Evolutionary conservation across 495 filamentous ascomycete species (phyloP), one percentile per base, ranked within the genome.

Genomic region (Penicillium coffeae): DNA sequence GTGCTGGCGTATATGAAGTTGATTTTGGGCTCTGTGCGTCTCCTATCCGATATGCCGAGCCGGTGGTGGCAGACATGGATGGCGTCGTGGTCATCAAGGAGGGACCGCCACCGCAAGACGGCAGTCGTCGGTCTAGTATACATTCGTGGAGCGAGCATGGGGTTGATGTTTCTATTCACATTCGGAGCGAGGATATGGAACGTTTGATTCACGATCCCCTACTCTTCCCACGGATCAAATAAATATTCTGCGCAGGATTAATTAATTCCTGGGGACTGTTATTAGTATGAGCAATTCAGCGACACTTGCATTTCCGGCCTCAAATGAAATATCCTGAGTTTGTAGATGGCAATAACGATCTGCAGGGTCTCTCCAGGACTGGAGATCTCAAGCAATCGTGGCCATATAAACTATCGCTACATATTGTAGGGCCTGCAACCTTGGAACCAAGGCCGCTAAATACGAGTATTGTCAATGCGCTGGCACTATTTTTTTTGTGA

Each of bases 11-110:
- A 14, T 65, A 69, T 30, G 61, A 58, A 19, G 45, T 66, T 12
- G 55, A 63, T 52, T 66, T 66, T 46, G 57, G 62, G 14, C 12
- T 54, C 13, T 16, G 16, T 34, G 12, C 18, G 38, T 34, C 38
- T 14, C 50, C 39, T 5, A 35, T 10, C 7, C 55, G 63, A 2
- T 68, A 59, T 52, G 60, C 47, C 2, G 58, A 66, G 19, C 62
- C 47, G 1, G 38, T 58, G 0, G 38, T 68, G n/a, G 41, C 52
- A 1, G 52, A 47, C 36, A 21, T 68, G 39, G 65, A 68, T 49
- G 63, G 62, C 1, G 44, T 51, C 36, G 37, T 60, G 19, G 40
- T 62, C 8, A 52, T 66, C 12, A 65, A 62, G 33, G 60, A 68
- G 40, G 64, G 54, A 6, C 61, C 64, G 6, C 51, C 56, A 3